A percentile compares a stretch with the other conserved stretches of the same genome.
Conservation (phyloP, 176 grass and related monocot species). For the Phoenix dactylifera region DNA sequence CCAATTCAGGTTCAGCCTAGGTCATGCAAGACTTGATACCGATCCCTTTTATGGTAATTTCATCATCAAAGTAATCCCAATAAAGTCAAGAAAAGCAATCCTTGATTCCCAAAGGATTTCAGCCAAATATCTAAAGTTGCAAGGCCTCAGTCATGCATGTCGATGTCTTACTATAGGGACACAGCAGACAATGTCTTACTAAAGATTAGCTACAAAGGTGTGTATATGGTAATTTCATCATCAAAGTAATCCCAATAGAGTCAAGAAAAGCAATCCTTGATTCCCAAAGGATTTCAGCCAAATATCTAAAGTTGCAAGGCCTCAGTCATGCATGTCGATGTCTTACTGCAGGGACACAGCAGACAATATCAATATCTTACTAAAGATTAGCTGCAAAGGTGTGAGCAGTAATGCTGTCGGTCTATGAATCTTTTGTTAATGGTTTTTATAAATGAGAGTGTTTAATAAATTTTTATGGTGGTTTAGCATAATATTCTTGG, state of each 20-base stretch:
- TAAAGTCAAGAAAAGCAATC: not conserved
- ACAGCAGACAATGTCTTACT: too few species aligned
- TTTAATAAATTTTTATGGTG: too few species aligned
- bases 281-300: constrained; percentile 35
- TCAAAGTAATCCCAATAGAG: too few species aligned
- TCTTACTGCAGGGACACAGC: not conserved
- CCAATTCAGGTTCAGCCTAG: too few species aligned
- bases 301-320: constrained; percentile 35
- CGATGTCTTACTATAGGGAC: constrained; percentile 17
- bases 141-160: constrained; percentile 63
- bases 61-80: constrained; percentile 1
- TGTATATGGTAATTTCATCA: too few species aligned
- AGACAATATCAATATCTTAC: constrained; percentile 35
- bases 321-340: constrained; percentile 69
- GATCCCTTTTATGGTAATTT: not conserved
- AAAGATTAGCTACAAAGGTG: too few species aligned
- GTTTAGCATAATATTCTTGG: too few species aligned
- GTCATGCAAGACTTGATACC: too few species aligned
- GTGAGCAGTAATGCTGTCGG: too few species aligned
- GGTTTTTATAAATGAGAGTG: too few species aligned
- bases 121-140: constrained; percentile 31
- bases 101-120: constrained; percentile 35
- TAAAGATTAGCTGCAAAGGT: not conserved
- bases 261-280: not conserved
- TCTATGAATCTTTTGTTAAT: too few species aligned